Evolutionary conservation across 192 early-diverging fungal genomes (phyloP), one percentile per base, ranked within the genome.

Genomic region (Linnemannia elongata): DNA sequence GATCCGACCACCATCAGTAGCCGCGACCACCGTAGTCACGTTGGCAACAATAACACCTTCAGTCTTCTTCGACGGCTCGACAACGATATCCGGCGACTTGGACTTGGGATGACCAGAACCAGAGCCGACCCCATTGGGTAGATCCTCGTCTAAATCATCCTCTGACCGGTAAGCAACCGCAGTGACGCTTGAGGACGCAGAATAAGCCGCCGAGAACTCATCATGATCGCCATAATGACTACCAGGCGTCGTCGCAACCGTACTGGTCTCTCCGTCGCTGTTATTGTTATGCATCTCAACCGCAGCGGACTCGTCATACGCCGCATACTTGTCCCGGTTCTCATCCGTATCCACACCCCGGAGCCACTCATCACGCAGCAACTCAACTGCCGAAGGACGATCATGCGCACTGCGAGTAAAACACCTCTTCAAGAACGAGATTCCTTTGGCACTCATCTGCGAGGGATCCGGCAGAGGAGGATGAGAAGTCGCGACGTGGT

Each of bases 371-470:
- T 98, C 94, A 7, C 88, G 66, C 30, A 97, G 81, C 30, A 98
- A 83, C 69, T 97, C 96, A 4, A 88, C 83, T 3, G 97, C 97
- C 3, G 91, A 83, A 4, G 97, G 96, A 5, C 97, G 94, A 39
- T 94, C 84, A 2, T 82, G 88, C 0, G 95, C 91, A 55, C 93
- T 92, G 38, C 95, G 93, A 2, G 89, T 93, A 88, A 98, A 97
- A 87, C 97, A 97, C 66, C 92, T 86, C 69, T 90, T 90, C 55
- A 97, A 82, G 82, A 98, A 98, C 30, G 92, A 93, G 80, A 96
- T 91, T 20, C 96, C 95, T 13, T 82, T 91, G 47, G 88, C 81
- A 68, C 94, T 94, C 69, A 96, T 81, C 74, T 96, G 92, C 1
- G 90, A 88, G 1, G 94, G 77, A 66, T 94, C 94, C 0, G 97